Conservation (phyloP, 805 yeast species). For the Kuraishia capsulata region DNA sequence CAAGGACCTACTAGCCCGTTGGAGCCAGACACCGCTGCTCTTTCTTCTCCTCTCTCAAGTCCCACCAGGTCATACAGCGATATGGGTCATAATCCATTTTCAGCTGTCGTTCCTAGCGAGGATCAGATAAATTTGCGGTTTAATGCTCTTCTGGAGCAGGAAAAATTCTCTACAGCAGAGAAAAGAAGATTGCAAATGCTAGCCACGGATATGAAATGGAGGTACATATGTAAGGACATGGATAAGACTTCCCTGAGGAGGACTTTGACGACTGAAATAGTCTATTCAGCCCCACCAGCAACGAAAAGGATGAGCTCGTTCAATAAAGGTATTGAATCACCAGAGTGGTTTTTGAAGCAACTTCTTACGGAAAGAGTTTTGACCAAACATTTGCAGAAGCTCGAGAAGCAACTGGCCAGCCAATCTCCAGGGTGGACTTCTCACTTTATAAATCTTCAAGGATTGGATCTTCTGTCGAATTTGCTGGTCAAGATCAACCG, state of each 20-base stretch:
- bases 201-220: conserved; percentile 67
- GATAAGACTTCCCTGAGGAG: conserved; percentile 22
- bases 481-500: conserved; percentile 47
- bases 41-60: neutral
- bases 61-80: neutral
- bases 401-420: conserved; percentile 13
- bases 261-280: neutral
- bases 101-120: neutral
- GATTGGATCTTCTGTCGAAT: conserved; percentile 67
- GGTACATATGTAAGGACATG: conserved; percentile 69
- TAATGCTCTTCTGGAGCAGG: conserved; percentile 58
- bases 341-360: conserved; percentile 34
- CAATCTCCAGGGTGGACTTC: conserved; percentile 54
- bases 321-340: conserved; percentile 15
- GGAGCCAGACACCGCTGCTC: neutral
- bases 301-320: conserved; percentile 1
- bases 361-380: conserved; percentile 29
- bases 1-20: neutral
- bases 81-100: neutral
- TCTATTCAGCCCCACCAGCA: neutral
- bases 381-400: conserved; percentile 25
- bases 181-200: conserved; percentile 60
- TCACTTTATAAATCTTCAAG: conserved; percentile 69
- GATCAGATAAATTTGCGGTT: conserved; percentile 48
- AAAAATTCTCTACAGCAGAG: conserved; percentile 67